Base-by-base conservation (phyloP, 1,284 basidiomycete species). In the Termitomyces sp. region DNA sequence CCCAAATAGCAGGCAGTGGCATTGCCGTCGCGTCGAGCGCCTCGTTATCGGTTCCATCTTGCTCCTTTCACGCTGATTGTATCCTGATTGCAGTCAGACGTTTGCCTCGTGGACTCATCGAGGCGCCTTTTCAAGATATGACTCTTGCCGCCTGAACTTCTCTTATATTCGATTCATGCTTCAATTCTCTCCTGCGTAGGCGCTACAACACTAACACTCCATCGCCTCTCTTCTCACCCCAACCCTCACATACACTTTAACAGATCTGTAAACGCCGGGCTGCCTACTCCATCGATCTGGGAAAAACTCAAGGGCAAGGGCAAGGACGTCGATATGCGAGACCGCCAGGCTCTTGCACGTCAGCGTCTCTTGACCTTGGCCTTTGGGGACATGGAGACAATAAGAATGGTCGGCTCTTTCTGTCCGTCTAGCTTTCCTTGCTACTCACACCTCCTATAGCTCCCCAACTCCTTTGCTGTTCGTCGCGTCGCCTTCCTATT, bases 341-440 rank as follows among this genome's bases (percentile, higher is more conserved):
- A 79, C 48, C 78, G 78, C 28, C 82, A 85, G 77, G 78, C 84
- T 2, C 73, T 88, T 58, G 74, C 82, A 26, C 71, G 86, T 48
- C 84, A 85, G 57, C 80, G 86, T 55, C 79, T 89, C 56, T 76
- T 91, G 60, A 91, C 89, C 49, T 79, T 91, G 55, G 83, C 80
- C n/a, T 88, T 83, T 66, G 84, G 74, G 49, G 88, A 91, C 40
- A 88, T 89, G 84, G 89, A 91, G 70, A 91, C 88, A 10, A 77
- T 91, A 56, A 76, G 83, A 57, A 80, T 85, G 74, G 88, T 88
- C 56, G 49, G 75, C 66, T 54, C 8, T 6, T 9, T 30, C 5
- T 38, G 48, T 49, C 42, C 52, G 16, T 50, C 41, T 45, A 51
- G 10, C 9, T 11, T 51, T 53, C 41, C 44, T 43, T 13, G 9